These are phyloP conservation scores for Mycena galopus DNA, from an alignment of 768 basidiomycete genomes.

Conservation along the genomic window DNA sequence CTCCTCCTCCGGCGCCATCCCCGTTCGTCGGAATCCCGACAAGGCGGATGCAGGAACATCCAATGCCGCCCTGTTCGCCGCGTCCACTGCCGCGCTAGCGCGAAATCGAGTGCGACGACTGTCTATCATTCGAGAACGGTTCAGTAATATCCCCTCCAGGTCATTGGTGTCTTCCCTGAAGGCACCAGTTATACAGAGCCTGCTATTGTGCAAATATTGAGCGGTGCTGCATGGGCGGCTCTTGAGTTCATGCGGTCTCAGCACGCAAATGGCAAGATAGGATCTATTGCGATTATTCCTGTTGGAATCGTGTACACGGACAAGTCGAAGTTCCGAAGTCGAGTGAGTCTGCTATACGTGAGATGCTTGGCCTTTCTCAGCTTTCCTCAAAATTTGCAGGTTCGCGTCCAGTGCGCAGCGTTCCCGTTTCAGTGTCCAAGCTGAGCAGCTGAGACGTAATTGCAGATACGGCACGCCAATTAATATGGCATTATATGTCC, in stretches of 20 bases:
- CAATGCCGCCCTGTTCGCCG: conserved; percentile 31
- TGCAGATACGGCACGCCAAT: conserved; percentile 69
- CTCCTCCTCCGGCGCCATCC: conserved; percentile 73
- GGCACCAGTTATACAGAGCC: conserved; percentile 67
- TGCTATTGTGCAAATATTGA: conserved; percentile 62
- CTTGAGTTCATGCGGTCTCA: conserved; percentile 69
- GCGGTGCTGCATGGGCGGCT: conserved; percentile 80
- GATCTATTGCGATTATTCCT: conserved; percentile 63
- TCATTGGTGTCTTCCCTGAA: conserved; percentile 79
- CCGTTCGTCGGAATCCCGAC: conserved; percentile 76
- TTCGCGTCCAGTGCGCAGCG: conserved; percentile 42
- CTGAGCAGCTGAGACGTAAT: neutral
- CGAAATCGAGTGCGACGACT: conserved; percentile 47
- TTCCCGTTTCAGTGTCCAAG: neutral
- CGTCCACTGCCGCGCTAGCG: conserved; percentile 29
- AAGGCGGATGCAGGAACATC: conserved; percentile 38
- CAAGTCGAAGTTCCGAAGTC: conserved; percentile 73
- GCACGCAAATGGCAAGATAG: conserved; percentile 39
- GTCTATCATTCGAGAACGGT: neutral
- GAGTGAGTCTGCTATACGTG: conserved; percentile 51
- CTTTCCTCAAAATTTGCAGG: conserved; percentile 15
- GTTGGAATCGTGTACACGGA: conserved; percentile 80
- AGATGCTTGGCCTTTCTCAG: neutral
- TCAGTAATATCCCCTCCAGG: conserved; percentile 41
- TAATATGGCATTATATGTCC: conserved; percentile 38